Conservation (phyloP, 2,329 filamentous ascomycete species). For the Sclerotinia glacialis region DNA sequence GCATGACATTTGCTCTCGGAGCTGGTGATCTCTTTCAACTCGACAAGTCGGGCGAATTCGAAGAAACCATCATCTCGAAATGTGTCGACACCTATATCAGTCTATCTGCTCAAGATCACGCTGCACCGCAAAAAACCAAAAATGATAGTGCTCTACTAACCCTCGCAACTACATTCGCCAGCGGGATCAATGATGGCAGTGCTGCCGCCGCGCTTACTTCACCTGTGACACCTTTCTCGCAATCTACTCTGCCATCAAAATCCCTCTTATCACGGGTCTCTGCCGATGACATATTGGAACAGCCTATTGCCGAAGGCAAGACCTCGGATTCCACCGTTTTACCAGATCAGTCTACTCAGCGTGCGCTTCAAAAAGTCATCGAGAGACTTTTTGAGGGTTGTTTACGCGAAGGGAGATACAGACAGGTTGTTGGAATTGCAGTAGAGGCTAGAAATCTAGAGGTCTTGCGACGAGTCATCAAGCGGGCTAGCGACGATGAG, state of each 20-base stretch:
- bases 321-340: constrained; percentile 42
- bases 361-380: constrained; percentile 77
- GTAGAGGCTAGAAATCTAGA: constrained; percentile 92
- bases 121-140: constrained; percentile 49
- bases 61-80: constrained; percentile 98
- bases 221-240: constrained; percentile 91
- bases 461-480: constrained; percentile 80
- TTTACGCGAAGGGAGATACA: constrained; percentile 80
- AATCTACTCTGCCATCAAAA: constrained; percentile 89
- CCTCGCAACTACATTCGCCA: constrained; percentile 75
- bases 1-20: constrained; percentile 95
- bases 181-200: constrained; percentile 62
- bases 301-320: constrained; percentile 44
- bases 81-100: constrained; percentile 98
- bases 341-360: constrained; percentile 67
- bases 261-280: constrained; percentile 86
- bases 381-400: constrained; percentile 90
- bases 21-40: constrained; percentile 94
- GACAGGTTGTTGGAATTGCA: constrained; percentile 94
- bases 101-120: constrained; percentile 60
- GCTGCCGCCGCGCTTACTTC: constrained; percentile 64
- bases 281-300: constrained; percentile 56
- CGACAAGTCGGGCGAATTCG: constrained; percentile 87
- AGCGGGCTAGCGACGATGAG: constrained; percentile 83
- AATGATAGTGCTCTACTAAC: constrained; percentile 50